Evolutionary conservation across 495 filamentous ascomycete species (phyloP), one percentile per base, ranked within the genome.

Genomic region (Elaphomyces granulatus): DNA sequence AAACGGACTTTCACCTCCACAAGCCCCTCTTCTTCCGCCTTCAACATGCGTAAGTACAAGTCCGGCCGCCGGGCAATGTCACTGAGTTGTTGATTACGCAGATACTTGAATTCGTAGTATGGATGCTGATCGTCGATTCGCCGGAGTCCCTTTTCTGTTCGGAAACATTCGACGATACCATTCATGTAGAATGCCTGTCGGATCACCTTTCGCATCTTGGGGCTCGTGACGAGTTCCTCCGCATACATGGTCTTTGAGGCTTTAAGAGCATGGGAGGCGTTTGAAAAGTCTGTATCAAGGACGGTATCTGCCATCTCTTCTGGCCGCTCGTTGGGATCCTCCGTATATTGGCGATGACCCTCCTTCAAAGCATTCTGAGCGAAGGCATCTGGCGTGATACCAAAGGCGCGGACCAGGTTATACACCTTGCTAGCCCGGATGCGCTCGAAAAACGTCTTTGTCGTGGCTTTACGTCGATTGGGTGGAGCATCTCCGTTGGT

Each of bases 51-150:
- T 12, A 98, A 62, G 51, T 83, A 96, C 34, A 92, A 70, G 47
- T 93, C 88, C 8, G 90, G 90, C 14, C 78, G 77, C 15, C 70
- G 72, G 4, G 84, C 82, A 45, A 96, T 75, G 43, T 90, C 80
- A 23, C 63, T 64, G 38, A 95, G 73, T 34, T 78, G 80, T 53
- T 94, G 86, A 48, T 90, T 83, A 28, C 83, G 73, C 14, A 96
- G 77, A 44, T 98, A 98, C 51, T 98, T 98, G 63, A 98, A 87
- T 55, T 94, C 90, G 55, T 94, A 94, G 58, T 90, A 96, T 0
- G 83, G 86, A 52, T 95, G 84, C 23, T 93, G 77, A 36, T 96
- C 92, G 44, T 94, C 88, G 49, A 98, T 96, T 50, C 81, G 81
- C 23, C 80, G 79, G n/a, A 92, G 66, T 19, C 90, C 90, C 55